Evolutionary conservation across 169 alveolate genomes (phyloP).

Genomic region (Plasmodium billcollinsi): DNA sequence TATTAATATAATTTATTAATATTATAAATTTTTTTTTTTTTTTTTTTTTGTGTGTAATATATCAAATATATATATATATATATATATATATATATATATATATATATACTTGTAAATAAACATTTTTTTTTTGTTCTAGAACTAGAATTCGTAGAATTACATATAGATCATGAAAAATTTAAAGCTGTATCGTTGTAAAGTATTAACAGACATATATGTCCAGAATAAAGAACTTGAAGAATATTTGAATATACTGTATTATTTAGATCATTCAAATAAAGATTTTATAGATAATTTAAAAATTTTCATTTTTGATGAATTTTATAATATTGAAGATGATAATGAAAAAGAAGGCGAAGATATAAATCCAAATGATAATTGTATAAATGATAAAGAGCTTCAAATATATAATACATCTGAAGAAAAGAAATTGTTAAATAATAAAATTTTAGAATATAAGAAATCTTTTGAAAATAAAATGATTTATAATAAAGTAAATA

Average conservation of each 20-base stretch:
- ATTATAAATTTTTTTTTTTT: no score
- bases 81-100: no score
- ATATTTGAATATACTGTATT: slow-evolving; percentile 42
- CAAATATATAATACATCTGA: background rate
- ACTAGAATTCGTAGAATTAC: no score
- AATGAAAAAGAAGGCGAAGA: background rate
- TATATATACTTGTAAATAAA: no score
- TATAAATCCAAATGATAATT: background rate
- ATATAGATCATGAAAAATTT: slow-evolving; percentile 25
- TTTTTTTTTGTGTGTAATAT: no score
- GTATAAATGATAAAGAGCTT: background rate
- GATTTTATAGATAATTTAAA: slow-evolving; percentile 13
- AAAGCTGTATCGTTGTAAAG: slow-evolving; percentile 47
- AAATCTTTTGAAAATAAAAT: background rate
- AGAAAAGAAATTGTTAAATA: slow-evolving; percentile 2
- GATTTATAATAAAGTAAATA: background rate
- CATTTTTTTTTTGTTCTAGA: no score
- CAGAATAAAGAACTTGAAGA: slow-evolving; percentile 62
- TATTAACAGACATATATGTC: slow-evolving; percentile 28
- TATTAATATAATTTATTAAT: no score
- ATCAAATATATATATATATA: no score
- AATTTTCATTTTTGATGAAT: slow-evolving; percentile 48
- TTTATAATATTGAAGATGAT: background rate
- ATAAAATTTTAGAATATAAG: background rate
- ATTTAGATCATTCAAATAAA: slow-evolving; percentile 29